phyloP scores from a whole-genome alignment of 2,329 filamentous ascomycete genomes.

The Cytospora chrysosperma region DNA sequence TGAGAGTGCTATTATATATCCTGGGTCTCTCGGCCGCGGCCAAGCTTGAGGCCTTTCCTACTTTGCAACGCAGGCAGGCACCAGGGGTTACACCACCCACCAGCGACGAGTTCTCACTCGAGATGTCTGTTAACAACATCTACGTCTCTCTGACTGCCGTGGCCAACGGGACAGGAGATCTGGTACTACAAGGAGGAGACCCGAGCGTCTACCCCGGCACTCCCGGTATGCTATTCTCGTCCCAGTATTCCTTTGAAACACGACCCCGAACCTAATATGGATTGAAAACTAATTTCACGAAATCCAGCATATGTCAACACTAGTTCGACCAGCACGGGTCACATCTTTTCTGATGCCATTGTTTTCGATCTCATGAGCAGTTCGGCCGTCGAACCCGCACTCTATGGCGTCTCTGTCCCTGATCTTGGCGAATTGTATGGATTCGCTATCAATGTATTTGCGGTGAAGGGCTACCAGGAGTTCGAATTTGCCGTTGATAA shows the following conservation, averaged over 20 bases:
- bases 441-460: slow-evolving; percentile 3
- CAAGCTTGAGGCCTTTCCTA: not conserved
- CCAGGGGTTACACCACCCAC: not conserved
- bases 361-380: slow-evolving; percentile 13
- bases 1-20: not conserved
- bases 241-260: not conserved
- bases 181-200: not conserved
- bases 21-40: not conserved
- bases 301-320: slow-evolving; percentile 15
- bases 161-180: not conserved
- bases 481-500: slow-evolving; percentile 8
- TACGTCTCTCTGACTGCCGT: slow-evolving; percentile 9
- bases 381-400: not conserved
- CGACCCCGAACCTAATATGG: not conserved
- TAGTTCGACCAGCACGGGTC: not conserved
- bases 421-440: slow-evolving; percentile 6
- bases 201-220: not conserved
- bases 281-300: not conserved
- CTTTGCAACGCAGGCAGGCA: not conserved
- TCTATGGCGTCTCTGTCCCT: not conserved
- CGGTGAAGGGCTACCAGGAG: slow-evolving; percentile 2
- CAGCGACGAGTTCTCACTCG: slow-evolving; percentile 11
- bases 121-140: slow-evolving; percentile 6
- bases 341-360: slow-evolving; percentile 1
- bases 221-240: not conserved